These are phyloP conservation scores for Macadamia tetraphylla DNA, from an alignment of 164 flowering plant genomes.

Conservation along the genomic window DNA sequence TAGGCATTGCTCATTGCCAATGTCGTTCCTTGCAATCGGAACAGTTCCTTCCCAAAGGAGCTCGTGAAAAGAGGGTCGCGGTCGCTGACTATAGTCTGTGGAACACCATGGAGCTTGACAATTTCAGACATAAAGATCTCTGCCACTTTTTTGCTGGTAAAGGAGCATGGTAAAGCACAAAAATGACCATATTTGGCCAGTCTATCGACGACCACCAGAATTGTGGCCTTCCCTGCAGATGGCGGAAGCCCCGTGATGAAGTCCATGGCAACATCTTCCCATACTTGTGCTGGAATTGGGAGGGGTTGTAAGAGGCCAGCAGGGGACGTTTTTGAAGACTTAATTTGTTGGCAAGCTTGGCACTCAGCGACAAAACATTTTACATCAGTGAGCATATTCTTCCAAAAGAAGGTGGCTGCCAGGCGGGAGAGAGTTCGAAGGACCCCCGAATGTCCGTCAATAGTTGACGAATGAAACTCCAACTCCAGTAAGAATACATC, in stretches of 20 bases:
- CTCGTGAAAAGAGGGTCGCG: background rate
- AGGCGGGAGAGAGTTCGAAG: no score
- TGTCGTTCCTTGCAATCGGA: background rate
- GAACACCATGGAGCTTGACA: conserved; percentile 9
- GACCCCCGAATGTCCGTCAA: no score
- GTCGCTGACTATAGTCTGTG: conserved; percentile 2
- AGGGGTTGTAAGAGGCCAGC: no score
- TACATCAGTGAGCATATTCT: no score
- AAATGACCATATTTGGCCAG: conserved; percentile 5
- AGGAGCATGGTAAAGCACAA: background rate
- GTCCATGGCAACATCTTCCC: background rate
- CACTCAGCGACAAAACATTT: no score
- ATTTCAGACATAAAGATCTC: background rate
- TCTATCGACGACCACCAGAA: conserved; percentile 2
- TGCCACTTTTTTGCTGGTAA: background rate
- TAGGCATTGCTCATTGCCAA: background rate
- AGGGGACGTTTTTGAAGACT: no score
- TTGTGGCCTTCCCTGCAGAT: no score
- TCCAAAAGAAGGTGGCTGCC: no score
- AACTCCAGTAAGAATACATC: no score
- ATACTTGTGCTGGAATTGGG: background rate
- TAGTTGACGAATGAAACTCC: no score
- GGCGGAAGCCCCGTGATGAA: background rate
- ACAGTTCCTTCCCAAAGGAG: background rate
- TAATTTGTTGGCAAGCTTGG: no score